Evolutionary conservation across 495 filamentous ascomycete genomes (phyloP).

Genomic region (Neurospora sp.): DNA sequence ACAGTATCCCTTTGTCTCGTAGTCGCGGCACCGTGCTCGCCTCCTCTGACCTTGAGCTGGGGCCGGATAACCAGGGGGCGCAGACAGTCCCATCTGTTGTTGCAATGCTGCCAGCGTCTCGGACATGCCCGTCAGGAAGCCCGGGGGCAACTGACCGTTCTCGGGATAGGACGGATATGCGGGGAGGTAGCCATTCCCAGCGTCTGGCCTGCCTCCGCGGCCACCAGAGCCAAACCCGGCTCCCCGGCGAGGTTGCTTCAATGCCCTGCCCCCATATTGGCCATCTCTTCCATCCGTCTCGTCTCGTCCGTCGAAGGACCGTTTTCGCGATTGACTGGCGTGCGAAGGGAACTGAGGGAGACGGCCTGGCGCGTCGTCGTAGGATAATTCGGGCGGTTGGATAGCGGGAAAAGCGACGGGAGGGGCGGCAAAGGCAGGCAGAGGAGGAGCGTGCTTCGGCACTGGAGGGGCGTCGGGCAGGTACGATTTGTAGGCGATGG

Average conservation of each 20-base stretch:
- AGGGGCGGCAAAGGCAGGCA: slow-evolving; percentile 14
- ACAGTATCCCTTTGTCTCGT: slow-evolving; percentile 82
- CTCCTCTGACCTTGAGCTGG: slow-evolving; percentile 25
- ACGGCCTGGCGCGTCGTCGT: slow-evolving; percentile 16
- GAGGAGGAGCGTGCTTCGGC: slow-evolving; percentile 15
- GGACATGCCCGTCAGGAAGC: neutral
- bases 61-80: slow-evolving; percentile 38
- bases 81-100: neutral
- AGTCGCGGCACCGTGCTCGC: slow-evolving; percentile 67
- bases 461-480: slow-evolving; percentile 43
- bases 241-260: slow-evolving; percentile 69
- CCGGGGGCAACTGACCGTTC: neutral
- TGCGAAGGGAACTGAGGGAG: slow-evolving; percentile 1
- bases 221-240: slow-evolving; percentile 39
- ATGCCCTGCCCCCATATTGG: slow-evolving; percentile 36
- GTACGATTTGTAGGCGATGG: slow-evolving; percentile 55
- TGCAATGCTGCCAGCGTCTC: slow-evolving; percentile 1
- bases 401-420: slow-evolving; percentile 3
- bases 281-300: slow-evolving; percentile 29
- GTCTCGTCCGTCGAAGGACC: slow-evolving; percentile 20
- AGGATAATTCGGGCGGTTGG: slow-evolving; percentile 9
- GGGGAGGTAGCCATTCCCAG: slow-evolving; percentile 11
- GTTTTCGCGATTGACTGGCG: slow-evolving; percentile 16
- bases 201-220: slow-evolving; percentile 38
- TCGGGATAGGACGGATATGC: neutral